These are phyloP conservation scores for Tothia fuscella DNA, from an alignment of 2,329 filamentous ascomycete genomes.

Conservation along the genomic window DNA sequence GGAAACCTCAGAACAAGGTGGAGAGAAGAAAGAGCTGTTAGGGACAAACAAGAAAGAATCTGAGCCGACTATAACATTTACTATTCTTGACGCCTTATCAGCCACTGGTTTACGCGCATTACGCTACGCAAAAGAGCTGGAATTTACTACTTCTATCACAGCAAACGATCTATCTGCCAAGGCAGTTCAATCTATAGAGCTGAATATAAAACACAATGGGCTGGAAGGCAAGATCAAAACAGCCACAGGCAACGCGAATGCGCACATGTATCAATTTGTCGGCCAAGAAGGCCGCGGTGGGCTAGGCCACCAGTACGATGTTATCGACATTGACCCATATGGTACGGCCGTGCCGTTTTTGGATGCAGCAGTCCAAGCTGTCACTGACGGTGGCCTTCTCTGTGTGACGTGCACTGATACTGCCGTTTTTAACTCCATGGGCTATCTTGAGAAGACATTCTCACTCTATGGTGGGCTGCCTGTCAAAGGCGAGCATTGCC, in stretches of 20 bases:
- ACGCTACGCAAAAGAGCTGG: constrained; percentile 83
- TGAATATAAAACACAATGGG: constrained; percentile 76
- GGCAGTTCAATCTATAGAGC: constrained; percentile 67
- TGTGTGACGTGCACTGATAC: constrained; percentile 97
- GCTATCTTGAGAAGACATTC: constrained; percentile 89
- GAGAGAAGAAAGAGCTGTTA: constrained; percentile 8
- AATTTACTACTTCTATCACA: constrained; percentile 68
- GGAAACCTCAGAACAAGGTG: constrained; percentile 17
- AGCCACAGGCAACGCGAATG: constrained; percentile 70
- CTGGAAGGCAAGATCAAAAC: constrained; percentile 59
- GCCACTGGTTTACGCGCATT: constrained; percentile 85
- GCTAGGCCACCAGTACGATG: constrained; percentile 55
- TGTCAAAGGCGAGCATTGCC: constrained; percentile 70
- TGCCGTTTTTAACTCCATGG: constrained; percentile 85
- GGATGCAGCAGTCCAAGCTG: constrained; percentile 76
- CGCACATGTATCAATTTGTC: constrained; percentile 75
- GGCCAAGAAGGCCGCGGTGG: constrained; percentile 31
- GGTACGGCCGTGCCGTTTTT: constrained; percentile 88
- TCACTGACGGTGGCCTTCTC: constrained; percentile 78
- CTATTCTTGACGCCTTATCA: constrained; percentile 89
- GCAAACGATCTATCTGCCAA: constrained; percentile 78
- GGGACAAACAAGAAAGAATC: too few relatives aligned
- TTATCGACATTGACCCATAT: constrained; percentile 94
- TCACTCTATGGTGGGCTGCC: constrained; percentile 88
- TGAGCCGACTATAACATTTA: constrained; percentile 47